A percentile compares a stretch with the other conserved stretches of the same genome.
Conservation (phyloP, 2,329 filamentous ascomycete genomes). For the Ophiostoma montium region DNA sequence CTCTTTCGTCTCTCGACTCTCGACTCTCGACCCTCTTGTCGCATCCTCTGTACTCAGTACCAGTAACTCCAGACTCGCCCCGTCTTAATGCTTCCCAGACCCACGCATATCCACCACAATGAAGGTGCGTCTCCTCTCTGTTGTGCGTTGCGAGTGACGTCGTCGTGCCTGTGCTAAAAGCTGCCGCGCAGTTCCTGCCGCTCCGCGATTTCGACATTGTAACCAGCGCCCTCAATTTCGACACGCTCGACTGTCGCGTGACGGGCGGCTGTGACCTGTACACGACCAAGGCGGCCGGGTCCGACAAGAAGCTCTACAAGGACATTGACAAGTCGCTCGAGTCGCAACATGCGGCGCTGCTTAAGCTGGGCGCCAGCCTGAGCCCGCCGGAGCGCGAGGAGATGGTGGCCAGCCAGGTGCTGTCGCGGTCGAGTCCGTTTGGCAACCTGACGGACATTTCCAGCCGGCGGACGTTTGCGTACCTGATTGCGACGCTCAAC, state of each 20-base stretch:
- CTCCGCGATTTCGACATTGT: constrained; percentile 84
- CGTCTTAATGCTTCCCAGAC: constrained; percentile 3
- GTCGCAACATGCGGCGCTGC: constrained; percentile 75
- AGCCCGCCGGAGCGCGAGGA: constrained; percentile 68
- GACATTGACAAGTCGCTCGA: constrained; percentile 86
- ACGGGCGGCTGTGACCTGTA: constrained; percentile 92
- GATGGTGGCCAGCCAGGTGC: constrained; percentile 53
- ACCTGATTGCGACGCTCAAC: constrained; percentile 91
- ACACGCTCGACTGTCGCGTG: constrained; percentile 82
- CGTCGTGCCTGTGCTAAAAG: not conserved
- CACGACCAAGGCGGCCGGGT: constrained; percentile 88
- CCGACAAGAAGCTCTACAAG: constrained; percentile 95
- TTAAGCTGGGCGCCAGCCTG: constrained; percentile 74
- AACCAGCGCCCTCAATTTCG: constrained; percentile 87
- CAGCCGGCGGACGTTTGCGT: constrained; percentile 84
- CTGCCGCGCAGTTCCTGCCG: constrained; percentile 60
- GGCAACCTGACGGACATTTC: constrained; percentile 78
- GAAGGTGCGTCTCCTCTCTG: constrained; percentile 6
- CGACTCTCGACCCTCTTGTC: not conserved
- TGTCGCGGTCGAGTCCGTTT: constrained; percentile 81
- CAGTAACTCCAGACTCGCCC: not conserved
- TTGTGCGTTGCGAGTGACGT: not conserved
- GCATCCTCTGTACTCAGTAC: not conserved
- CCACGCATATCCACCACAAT: constrained; percentile 9
- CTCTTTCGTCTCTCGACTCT: not conserved